Evolutionary conservation across 2,329 filamentous ascomycete species (phyloP), one percentile per base, ranked within the genome.

Genomic region (Colletotrichum camelliae): DNA sequence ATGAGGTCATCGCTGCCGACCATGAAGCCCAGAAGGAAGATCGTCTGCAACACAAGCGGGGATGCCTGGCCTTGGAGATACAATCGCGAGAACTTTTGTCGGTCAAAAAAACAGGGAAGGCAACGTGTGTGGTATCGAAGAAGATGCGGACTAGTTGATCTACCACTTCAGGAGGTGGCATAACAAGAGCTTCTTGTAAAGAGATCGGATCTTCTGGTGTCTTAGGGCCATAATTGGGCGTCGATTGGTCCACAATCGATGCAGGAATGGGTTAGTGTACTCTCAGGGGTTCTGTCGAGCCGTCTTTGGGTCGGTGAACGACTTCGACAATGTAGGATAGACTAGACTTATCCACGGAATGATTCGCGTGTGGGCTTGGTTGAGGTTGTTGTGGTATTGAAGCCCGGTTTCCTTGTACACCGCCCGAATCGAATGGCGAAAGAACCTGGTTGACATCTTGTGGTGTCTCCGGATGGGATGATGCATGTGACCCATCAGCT

Each of bases 191-290:
- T 13, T 60, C 52, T 10, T 60, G 7, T 3, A 67, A 33, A 12
- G 35, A 60, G 12, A 60, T 58, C 12, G 70, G 35, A 16, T 66
- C 8, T 15, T 57, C 18, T 9, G 39, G 18, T 12, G 24, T n/a
- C 35, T 48, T 72, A 9, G 33, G 61, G 15, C 24, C 61, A 8
- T 37, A n/a, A 7, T 43, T 48, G n/a, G 33, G 6, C 9, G 24
- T 60, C 16, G 70, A 16, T 12, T 58, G 70, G 16, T 72, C 70
- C 4, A 66, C 35, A 21, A 72, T 67, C 10, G 33, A 72, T 35
- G 70, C 61, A 3, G 70, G 70, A 2, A 72, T 72, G 9, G 70
- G 61, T 7, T 72, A 72, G 33, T 72, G 70, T 15, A 72, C 70
- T 35, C 62, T 67, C 21, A 72, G 15, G 5, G 70, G 61, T 52